Conservation (phyloP, 805 yeast species). For the Lipomyces oligophaga region DNA sequence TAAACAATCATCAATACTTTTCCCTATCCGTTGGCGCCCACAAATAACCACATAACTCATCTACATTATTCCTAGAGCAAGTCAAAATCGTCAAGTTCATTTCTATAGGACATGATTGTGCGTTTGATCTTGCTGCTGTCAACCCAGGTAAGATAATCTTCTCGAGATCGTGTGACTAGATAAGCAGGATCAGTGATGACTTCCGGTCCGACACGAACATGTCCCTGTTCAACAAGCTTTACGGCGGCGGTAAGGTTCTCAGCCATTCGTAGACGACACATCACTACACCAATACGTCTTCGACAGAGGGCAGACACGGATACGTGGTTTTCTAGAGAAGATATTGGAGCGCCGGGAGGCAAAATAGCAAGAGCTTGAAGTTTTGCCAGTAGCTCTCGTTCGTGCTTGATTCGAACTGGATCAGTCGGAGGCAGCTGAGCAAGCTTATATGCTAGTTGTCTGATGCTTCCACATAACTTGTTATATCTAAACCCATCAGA, state of each 20-base stretch:
- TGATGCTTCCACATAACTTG: conserved; percentile 84
- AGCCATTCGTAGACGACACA: conserved; percentile 93
- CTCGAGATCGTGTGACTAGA: conserved; percentile 85
- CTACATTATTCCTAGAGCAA: too few relatives aligned
- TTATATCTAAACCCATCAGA: conserved; percentile 63
- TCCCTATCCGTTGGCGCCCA: too few relatives aligned
- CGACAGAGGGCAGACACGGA: conserved; percentile 91
- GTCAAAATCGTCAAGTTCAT: conserved; percentile 57
- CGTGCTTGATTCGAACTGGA: conserved; percentile 82
- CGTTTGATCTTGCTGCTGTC: conserved; percentile 90
- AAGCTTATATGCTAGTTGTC: conserved; percentile 80
- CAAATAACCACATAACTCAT: too few relatives aligned
- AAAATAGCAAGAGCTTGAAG: conserved; percentile 83
- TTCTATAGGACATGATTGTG: conserved; percentile 81
- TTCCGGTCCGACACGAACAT: conserved; percentile 94
- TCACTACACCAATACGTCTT: conserved; percentile 86
- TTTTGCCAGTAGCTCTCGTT: conserved; percentile 80
- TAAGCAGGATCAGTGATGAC: conserved; percentile 94
- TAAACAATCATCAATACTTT: too few relatives aligned
- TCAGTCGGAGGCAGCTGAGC: conserved; percentile 84
- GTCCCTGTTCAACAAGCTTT: conserved; percentile 92
- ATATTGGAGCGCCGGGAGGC: conserved; percentile 83
- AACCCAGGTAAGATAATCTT: conserved; percentile 98
- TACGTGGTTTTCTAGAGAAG: conserved; percentile 85
- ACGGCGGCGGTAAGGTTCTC: conserved; percentile 85